Base-by-base conservation (phyloP, 257 asterid genomes). In the Solanum appendiculatum region DNA sequence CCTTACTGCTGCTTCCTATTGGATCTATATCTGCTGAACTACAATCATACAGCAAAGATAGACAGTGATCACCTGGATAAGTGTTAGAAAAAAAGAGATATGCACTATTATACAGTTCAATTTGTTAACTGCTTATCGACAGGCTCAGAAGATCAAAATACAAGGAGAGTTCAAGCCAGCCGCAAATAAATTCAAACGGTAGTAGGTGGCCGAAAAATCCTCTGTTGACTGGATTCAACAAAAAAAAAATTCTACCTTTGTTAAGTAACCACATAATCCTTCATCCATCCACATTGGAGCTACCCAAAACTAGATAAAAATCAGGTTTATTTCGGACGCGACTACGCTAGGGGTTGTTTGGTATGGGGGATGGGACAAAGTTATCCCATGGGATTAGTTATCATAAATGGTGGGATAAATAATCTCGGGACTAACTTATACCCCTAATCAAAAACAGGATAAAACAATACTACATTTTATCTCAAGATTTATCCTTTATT, bases 261-360 rank as follows among this genome's bases (percentile, higher is more conserved):
- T 95, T 86, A 95, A 88, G 90, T 94, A 95, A 80, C 98, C 99
- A 84, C 96, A 95, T 68, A 96, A 91, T 63, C 94, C 99, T 93
- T 96, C 99, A 89, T 95, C 98, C 99, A 89, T 95, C 98, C 69
- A 94, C 98, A 70, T 95, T 97, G 91, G 98, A 95, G 93, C 98
- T 94, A 88, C 98, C 98, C 70, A 97, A 88, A 88, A 95, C 99
- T 88, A 97, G 91, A 91, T 90, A 94, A 88, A 97, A 97, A 29
- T 98, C 99, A 4, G 95, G 97, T 91, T 94, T 97, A 88, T 88
- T 97, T 89, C 98, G 91, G 48, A 93, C 91, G 51, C 98, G 95
- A 85, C 88, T 95, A 86, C 9, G 94, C 98, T 78, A 94, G 5
- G 25, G 64, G 25, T 54, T 54, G 64, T 20, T 54, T 54, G 64